These are phyloP conservation scores for Sugiyamaella grinbergsii DNA, from an alignment of 1,139 yeast species.

Conservation along the genomic window DNA sequence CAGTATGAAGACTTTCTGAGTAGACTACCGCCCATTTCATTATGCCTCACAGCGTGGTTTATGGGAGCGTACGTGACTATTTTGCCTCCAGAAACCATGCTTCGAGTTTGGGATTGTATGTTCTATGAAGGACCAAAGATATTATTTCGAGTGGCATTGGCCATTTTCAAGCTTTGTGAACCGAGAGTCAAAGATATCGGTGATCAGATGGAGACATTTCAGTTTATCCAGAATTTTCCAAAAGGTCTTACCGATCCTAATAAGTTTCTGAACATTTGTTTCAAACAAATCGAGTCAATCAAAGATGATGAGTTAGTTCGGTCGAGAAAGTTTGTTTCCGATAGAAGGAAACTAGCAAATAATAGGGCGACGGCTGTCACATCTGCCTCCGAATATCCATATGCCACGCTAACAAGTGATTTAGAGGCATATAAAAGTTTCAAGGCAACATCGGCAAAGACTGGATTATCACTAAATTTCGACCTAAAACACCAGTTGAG, in stretches of 20 bases:
- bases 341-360: conserved; percentile 38
- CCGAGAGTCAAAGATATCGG: conserved; percentile 53
- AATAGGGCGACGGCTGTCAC: neutral
- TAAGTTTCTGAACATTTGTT: conserved; percentile 68
- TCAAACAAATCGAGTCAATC: conserved; percentile 70
- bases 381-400: neutral
- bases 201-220: conserved; percentile 86
- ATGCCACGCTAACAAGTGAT: conserved; percentile 7
- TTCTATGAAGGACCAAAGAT: conserved; percentile 92
- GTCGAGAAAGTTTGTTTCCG: conserved; percentile 74
- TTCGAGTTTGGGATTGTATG: conserved; percentile 91
- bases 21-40: conserved; percentile 83
- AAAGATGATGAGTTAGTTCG: conserved; percentile 80
- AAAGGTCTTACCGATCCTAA: conserved; percentile 71
- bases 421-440: conserved; percentile 9
- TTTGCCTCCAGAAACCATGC: conserved; percentile 81
- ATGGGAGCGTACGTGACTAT: conserved; percentile 92
- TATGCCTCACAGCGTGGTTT: conserved; percentile 96
- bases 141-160: conserved; percentile 77
- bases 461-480: conserved; percentile 7
- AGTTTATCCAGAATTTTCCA: conserved; percentile 81
- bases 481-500: conserved; percentile 12
- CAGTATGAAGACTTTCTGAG: conserved; percentile 65
- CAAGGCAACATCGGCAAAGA: conserved; percentile 5
- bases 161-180: conserved; percentile 78